Conservation (phyloP, 441 rosid genomes). For the Syzygium syzygioides region DNA sequence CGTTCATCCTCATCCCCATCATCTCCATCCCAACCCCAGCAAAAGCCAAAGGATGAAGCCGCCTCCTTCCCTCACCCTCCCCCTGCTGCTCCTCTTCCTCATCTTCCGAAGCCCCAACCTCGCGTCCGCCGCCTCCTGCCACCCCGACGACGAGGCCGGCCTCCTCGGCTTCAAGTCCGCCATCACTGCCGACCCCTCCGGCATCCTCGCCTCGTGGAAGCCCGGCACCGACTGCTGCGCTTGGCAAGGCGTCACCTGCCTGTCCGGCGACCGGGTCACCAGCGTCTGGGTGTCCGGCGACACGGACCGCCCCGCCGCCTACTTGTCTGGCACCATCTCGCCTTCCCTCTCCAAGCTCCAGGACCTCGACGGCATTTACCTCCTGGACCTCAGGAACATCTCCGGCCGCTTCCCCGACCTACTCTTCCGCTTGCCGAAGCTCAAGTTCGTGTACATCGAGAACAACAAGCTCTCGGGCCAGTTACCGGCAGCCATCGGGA, state of each 20-base stretch:
- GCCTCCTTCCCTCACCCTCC: background rate
- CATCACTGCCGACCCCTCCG: conserved; percentile 63
- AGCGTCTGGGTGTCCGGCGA: conserved; percentile 28
- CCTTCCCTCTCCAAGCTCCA: conserved; percentile 39
- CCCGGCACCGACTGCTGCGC: conserved; percentile 62
- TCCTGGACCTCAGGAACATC: conserved; percentile 37
- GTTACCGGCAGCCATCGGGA: conserved; percentile 40
- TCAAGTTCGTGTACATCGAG: conserved; percentile 45
- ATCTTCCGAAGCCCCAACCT: conserved; percentile 5
- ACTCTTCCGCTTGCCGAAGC: conserved; percentile 39
- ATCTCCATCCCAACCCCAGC: background rate
- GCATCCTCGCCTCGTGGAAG: conserved; percentile 65
- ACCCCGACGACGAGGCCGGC: conserved; percentile 61
- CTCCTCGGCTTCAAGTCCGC: conserved; percentile 68
- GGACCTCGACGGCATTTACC: conserved; percentile 45
- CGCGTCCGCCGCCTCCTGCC: conserved; percentile 40
- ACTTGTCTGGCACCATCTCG: conserved; percentile 59
- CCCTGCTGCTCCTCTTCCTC: conserved; percentile 12
- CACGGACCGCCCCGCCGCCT: conserved; percentile 28
- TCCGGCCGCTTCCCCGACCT: conserved; percentile 55
- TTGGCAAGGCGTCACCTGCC: conserved; percentile 58
- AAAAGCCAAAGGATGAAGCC: background rate
- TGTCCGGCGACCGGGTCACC: conserved; percentile 38
- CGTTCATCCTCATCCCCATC: background rate
- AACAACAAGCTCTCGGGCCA: conserved; percentile 65